Base-by-base conservation (phyloP, 1,284 basidiomycete genomes). In the Leccinum griseonigrum region DNA sequence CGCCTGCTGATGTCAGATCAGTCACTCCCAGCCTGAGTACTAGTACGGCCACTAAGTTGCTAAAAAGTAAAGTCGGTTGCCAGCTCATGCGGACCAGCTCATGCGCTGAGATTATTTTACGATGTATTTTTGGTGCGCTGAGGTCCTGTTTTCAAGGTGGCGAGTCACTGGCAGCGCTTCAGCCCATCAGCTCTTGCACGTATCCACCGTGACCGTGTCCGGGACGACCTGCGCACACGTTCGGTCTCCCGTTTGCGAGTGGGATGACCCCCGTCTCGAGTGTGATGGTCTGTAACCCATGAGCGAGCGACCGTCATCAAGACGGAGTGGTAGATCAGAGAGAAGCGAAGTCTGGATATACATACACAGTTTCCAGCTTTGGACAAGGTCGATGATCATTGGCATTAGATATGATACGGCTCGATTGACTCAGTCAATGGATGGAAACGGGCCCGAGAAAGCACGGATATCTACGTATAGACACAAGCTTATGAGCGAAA, bases 211-310 rank as follows among this genome's bases (percentile, higher is more conserved):
- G 81, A 26, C 22, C 22, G 22, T 26, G 22, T 56, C 85, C 83
- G 0, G 79, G 79, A 63, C 82, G 80, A 3, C 90, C 91, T 26
- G 93, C 82, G 63, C 79, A 85, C 7, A 92, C 76, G n/a, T 84
- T 82, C 14, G 90, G 90, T 64, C 90, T 92, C 13, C 92, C 92
- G 64, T 91, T 94, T 26, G 91, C 88, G 5, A 91, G 79, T 3
- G 90, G 87, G 22, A 85, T 83, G 2, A 91, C 82, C 29, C 88
- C 90, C 0, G 88, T 90, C 73, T 91, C 86, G n/a, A 94, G 81
- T 8, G 83, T 77, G 46, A 93, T 81, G 81, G 74, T 34, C 92
- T 80, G 67, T 82, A 93, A 63, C 89, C 86, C 26, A 80, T 72
- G 1, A 88, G 75, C 11, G 77, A 68, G 22, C 92, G 86, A 0